Percentiles rank a stretch among this genome's conserved stretches.
These are phyloP conservation scores for Nemania diffusa DNA, from an alignment of 2,329 filamentous ascomycete species.

Conservation along the genomic window DNA sequence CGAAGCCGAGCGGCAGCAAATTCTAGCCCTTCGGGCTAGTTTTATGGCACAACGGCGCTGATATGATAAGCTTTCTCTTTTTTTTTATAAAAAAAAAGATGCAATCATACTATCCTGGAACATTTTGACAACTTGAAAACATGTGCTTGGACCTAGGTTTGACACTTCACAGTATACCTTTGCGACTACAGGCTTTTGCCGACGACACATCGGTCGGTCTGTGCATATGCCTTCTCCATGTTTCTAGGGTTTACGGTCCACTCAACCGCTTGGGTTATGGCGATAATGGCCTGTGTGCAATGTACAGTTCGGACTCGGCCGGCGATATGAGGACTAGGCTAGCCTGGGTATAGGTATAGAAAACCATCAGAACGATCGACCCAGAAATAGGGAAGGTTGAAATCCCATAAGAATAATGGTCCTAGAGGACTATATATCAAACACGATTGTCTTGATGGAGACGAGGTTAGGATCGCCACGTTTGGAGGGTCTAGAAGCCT, in stretches of 20 bases:
- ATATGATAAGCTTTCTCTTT: no score
- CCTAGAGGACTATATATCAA: background rate
- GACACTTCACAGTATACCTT: background rate
- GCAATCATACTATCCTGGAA: background rate
- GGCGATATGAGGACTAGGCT: constrained; percentile 8
- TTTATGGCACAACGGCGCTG: constrained; percentile 52
- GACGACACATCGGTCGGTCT: background rate
- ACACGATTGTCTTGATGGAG: background rate
- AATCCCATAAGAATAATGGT: background rate
- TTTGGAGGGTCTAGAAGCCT: background rate
- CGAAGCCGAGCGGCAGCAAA: constrained; percentile 79
- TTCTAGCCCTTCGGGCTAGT: constrained; percentile 78
- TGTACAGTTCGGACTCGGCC: constrained; percentile 3
- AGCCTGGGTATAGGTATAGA: constrained; percentile 10
- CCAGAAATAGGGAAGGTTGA: background rate
- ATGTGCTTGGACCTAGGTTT: background rate
- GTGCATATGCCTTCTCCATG: background rate
- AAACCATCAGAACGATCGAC: constrained; percentile 1
- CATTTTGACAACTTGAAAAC: background rate
- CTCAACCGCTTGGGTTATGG: background rate
- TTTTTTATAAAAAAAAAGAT: background rate
- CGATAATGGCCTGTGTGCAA: background rate
- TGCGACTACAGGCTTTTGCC: background rate
- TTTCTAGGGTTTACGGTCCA: background rate
- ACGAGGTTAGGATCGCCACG: background rate